These are phyloP conservation scores for Sarcodon sp. DNA, from an alignment of 768 basidiomycete genomes.

Conservation along the genomic window DNA sequence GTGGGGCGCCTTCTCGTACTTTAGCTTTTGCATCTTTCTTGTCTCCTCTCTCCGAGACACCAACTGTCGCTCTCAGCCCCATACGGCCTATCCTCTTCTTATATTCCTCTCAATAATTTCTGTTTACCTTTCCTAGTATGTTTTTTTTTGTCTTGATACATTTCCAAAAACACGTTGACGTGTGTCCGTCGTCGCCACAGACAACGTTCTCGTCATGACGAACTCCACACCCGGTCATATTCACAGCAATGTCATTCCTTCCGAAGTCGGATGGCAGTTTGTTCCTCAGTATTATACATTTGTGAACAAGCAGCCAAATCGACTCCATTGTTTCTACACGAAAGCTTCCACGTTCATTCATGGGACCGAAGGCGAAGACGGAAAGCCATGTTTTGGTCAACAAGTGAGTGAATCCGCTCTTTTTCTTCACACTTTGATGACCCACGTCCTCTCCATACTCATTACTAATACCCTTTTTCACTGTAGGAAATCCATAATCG, in stretches of 20 bases:
- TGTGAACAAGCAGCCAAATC: slow-evolving; percentile 94
- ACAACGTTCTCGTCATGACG: slow-evolving; percentile 6
- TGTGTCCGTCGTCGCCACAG: too few species aligned
- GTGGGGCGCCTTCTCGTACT: too few species aligned
- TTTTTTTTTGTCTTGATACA: not conserved
- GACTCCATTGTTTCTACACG: slow-evolving; percentile 98
- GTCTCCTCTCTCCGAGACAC: too few species aligned
- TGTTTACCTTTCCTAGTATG: not conserved
- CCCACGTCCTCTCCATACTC: not conserved
- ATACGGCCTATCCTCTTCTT: not conserved
- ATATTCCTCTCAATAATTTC: not conserved
- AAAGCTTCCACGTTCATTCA: slow-evolving; percentile 96
- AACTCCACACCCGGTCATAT: slow-evolving; percentile 22
- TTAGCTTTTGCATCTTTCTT: too few species aligned
- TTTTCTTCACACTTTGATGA: not conserved
- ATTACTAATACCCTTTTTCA: slow-evolving; percentile 3
- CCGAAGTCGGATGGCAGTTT: slow-evolving; percentile 98
- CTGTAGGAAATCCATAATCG: slow-evolving; percentile 91
- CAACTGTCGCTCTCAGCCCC: too few species aligned
- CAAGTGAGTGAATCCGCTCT: slow-evolving; percentile 41
- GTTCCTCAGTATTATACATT: slow-evolving; percentile 99
- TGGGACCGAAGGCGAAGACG: slow-evolving; percentile 94
- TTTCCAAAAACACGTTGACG: not conserved
- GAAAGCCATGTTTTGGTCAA: slow-evolving; percentile 82
- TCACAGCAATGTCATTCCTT: slow-evolving; percentile 66